Conservation (phyloP, 2,329 filamentous ascomycete genomes). For the Ophiostoma novo-ulmi region DNA sequence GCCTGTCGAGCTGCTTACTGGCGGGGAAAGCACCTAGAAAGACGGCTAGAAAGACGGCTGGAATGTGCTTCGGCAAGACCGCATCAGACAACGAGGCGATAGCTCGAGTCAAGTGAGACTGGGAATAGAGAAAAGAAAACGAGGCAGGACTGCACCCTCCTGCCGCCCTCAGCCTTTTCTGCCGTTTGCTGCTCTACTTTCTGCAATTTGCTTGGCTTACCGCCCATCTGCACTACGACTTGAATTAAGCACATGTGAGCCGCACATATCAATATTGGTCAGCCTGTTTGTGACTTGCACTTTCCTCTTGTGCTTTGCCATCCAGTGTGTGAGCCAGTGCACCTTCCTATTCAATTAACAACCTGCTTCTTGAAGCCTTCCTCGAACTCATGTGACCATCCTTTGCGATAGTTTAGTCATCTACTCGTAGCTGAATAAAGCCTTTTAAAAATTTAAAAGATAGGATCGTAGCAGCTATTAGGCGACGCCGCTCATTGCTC, state of each 20-base stretch:
- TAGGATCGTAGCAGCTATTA: no score
- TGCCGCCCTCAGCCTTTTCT: neutral
- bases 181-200: neutral
- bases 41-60: neutral
- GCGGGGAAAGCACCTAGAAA: no score
- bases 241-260: neutral
- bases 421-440: no score
- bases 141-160: neutral
- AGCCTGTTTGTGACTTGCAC: neutral
- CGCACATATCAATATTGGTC: neutral
- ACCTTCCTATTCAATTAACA: neutral
- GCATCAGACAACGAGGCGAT: neutral
- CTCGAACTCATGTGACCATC: neutral
- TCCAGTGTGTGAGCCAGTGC: neutral
- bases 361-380: neutral
- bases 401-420: no score
- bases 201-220: no score
- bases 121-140: neutral
- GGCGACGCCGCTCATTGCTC: no score
- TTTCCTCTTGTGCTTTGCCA: neutral
- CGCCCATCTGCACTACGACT: neutral
- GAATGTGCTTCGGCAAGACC: constrained; percentile 1
- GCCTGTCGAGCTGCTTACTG: neutral
- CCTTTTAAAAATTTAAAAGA: no score
- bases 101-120: neutral